Evolutionary conservation across 768 basidiomycete genomes (phyloP), one percentile per base, ranked within the genome.

Genomic region (Kwoniella sp.): DNA sequence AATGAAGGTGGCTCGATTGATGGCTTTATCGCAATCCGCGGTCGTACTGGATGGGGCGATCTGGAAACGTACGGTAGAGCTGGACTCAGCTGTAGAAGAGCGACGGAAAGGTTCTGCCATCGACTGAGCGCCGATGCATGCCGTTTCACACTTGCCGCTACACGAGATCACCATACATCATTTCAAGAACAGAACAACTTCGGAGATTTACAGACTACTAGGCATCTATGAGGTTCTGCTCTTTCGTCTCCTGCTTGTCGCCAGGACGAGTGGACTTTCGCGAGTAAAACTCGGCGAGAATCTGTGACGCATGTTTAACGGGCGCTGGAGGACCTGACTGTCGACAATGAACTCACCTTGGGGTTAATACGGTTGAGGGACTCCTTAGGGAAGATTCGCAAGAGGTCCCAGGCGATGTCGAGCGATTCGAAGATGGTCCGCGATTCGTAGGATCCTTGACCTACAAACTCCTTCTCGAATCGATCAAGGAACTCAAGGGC

Each of bases 381-480:
- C 77, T 96, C 93, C 76, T 92, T 91, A 56, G 95, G 95, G 88
- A 98, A 99, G 73, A 93, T 93, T 62, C 95, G 86, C 62, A 99
- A 80, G 46, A 99, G 77, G 20, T 86, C 86, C 95, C 95, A 99
- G 19, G 91, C 95, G 49, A 98, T 80, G 77, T 99, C 95, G 37
- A 99, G 82, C 44, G 90, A 92, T 67, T 99, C 93, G 73, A 95
- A 95, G 77, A 99, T 86, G 45, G 88, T 89, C 53, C 95, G 84
- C 41, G 91, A 85, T 77, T 98, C 95, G 76, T 93, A 93, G 25
- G 88, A 81, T 50, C 91, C 91, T 82, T 99, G 95, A 29, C 88
- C 88, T 36, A 99, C 95, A 75, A 98, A 99, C 65, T 92, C 86
- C 48, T 84, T 85, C 77, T 99, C 95, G 76, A 99, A 99, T 76